Evolutionary conservation across 1,139 yeast genomes (phyloP), one percentile per base, ranked within the genome.

Genomic region (Kazachstania sp.): DNA sequence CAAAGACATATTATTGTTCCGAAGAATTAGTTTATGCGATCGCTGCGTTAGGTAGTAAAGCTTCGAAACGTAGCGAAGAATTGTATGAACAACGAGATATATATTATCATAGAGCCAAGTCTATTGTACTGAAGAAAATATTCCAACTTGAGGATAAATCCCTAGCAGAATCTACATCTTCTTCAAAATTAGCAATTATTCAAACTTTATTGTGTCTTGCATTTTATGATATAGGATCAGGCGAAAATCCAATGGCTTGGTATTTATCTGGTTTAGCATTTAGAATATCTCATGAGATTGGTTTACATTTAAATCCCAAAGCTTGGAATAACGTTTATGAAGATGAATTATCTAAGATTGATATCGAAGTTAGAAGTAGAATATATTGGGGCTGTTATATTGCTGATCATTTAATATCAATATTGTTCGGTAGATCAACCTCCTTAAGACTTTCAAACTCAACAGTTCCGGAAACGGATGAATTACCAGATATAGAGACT

Each of bases 361-460:
- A 76, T 56, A 71, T 74, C 19, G 77, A 75, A 40, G 79, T 79
- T 43, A 67, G 81, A 56, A 71, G 78, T 47, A 64, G 84, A 52
- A 75, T 79, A 12, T 79, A 75, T 57, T 79, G 84, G 84, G 83
- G 84, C 2, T 71, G 79, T 45, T 79, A 75, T 54, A 68, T 78
- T 56, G 81, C 81, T 12, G 84, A 79, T 56, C 81, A 78, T 55
- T 73, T 78, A 54, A 74, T 78, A 34, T 71, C 80, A 54, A 64
- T 78, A 44, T 63, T 78, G 15, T 63, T 78, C 46, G 83, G 83
- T 2, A 62, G 83, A 45, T 81, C 83, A 0, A 72, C 79, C 1
- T 62, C 75, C 3, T 64, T 79, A 49, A 74, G 78, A 51, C 59
- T 74, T 46, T 71, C 75, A 15, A 82, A 79, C 57, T 75, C 82